phyloP scores from a whole-genome alignment of 225 moss, liverwort and hornwort genomes.

The Thuidium tamariscinum region DNA sequence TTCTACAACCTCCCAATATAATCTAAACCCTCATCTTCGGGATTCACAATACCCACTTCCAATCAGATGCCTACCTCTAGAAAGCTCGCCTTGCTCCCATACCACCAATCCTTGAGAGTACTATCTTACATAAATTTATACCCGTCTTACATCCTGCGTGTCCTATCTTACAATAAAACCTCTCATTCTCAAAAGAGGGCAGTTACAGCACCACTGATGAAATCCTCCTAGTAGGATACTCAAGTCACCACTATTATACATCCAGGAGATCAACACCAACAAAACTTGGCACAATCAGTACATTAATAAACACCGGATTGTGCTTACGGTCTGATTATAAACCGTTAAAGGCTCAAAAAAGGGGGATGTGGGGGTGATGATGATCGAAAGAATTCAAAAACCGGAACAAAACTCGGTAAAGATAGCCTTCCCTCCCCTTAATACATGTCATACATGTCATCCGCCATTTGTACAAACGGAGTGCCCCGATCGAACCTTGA shows the following conservation, averaged over 20 bases:
- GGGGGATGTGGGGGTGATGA: neutral
- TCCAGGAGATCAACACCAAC: neutral
- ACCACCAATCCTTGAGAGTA: neutral
- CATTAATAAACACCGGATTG: neutral
- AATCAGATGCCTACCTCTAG: neutral
- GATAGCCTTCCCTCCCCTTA: neutral
- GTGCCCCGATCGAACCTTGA: conserved; percentile 14
- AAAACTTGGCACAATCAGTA: neutral
- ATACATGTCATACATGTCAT: neutral
- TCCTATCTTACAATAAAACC: conserved; percentile 3
- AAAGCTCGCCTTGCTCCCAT: neutral
- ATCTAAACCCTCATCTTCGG: neutral
- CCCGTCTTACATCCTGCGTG: neutral
- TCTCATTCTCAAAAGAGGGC: neutral
- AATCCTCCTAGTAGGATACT: neutral
- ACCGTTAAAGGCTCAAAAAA: neutral
- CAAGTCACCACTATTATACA: neutral
- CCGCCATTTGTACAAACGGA: conserved; percentile 1
- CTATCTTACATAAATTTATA: neutral
- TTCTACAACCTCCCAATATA: neutral
- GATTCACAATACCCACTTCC: neutral
- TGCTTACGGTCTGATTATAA: neutral
- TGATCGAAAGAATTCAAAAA: neutral
- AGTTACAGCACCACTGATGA: neutral
- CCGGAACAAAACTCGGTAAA: neutral